Percentiles rank a stretch among this genome's conserved stretches.
phyloP scores from a whole-genome alignment of 345 rosid species.

The Linum tenue region DNA sequence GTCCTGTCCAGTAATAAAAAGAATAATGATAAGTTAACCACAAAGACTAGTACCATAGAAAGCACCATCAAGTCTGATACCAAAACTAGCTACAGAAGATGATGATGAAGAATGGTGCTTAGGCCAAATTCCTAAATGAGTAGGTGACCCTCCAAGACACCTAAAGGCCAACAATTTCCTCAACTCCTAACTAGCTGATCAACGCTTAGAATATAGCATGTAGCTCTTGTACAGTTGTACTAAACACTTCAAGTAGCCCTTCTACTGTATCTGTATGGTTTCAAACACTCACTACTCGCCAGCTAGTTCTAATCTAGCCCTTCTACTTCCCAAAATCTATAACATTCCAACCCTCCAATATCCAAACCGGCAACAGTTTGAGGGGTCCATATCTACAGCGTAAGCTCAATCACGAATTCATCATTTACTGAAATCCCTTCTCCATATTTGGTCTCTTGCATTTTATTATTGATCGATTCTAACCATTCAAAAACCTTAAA shows the following conservation, averaged over 20 bases:
- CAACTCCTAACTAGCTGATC: background rate
- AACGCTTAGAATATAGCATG: too few species aligned
- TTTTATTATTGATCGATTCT: background rate
- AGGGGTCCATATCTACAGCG: background rate
- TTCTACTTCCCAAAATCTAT: too few species aligned
- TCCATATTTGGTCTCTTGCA: background rate
- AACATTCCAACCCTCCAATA: background rate
- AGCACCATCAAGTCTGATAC: background rate
- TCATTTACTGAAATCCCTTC: background rate
- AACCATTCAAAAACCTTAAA: background rate
- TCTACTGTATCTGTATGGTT: too few species aligned
- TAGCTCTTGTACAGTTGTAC: too few species aligned
- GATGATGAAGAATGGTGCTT: background rate
- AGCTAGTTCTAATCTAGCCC: background rate
- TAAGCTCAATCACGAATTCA: background rate
- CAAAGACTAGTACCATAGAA: background rate
- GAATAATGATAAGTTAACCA: background rate
- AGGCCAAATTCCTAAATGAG: background rate
- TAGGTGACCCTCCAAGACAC: background rate
- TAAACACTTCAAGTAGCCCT: too few species aligned
- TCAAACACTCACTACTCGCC: too few species aligned
- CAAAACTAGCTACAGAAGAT: background rate
- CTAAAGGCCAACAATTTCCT: background rate
- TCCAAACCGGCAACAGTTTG: background rate
- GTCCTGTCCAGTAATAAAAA: constrained; percentile 35